Evolutionary conservation across 2,329 filamentous ascomycete species (phyloP), one percentile per base, ranked within the genome.

Genomic region (Didymella glomerata): DNA sequence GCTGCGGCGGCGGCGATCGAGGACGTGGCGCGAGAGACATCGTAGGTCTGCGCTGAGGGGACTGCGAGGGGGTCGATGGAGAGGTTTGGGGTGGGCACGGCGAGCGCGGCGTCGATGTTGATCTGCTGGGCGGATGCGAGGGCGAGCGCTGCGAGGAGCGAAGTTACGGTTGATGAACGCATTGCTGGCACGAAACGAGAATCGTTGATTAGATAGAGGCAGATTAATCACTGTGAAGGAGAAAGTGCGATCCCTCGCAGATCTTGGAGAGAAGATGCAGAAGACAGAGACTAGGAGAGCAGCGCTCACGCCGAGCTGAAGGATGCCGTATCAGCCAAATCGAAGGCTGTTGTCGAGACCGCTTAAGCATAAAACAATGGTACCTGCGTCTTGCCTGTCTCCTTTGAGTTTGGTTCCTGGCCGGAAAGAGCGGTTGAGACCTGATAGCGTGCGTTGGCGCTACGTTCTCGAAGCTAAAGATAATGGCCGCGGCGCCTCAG

Each of bases 391-490:
- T 36, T 42, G n/a, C 46, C 46, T 48, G 50, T 16, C 56, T 24
- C 16, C 4, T 34, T 59, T 22, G 24, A 59, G 56, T 54, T 54
- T 46, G 46, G 50, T 28, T 18, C n/a, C 16, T 25, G 25, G 40
- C 56, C 46, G 30, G 32, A 59, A 46, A 45, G 45, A 50, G 50
- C 46, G 50, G 50, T 59, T 59, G 56, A 54, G 56, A 54, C 45
- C 41, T 54, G 44, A 44, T 53, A 46, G 49, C 46, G 46, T 54
- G 49, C 50, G 50, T 18, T 59, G 54, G 56, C 56, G 56, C 47
- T 51, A 46, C 50, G 25, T 54, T 48, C 52, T 40, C 32, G 44
- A 54, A 42, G 50, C 50, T 59, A 54, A 47, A 50, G 45, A 34
- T 14, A 47, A 54, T 54, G 20, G 51, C 50, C 50, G 50, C 50